phyloP scores from a whole-genome alignment of 306 rosid genomes.

The Gynostemma pentaphyllum region DNA sequence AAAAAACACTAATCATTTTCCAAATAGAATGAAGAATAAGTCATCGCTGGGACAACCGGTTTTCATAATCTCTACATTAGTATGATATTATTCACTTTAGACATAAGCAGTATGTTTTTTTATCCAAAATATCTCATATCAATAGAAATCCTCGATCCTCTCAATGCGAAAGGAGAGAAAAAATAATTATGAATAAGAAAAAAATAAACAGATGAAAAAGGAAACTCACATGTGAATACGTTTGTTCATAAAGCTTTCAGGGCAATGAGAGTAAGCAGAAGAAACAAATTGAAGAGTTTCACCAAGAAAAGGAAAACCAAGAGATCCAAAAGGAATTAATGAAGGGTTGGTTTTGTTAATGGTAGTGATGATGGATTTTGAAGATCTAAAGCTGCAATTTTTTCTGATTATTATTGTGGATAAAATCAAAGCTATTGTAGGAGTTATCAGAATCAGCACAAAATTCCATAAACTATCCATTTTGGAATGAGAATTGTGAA shows the following conservation, averaged over 20 bases:
- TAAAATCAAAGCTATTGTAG: conserved; percentile 8
- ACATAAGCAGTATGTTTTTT: no score
- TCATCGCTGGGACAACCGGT: no score
- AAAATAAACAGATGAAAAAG: no score
- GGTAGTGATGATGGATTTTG: neutral
- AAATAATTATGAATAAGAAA: no score
- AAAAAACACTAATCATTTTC: no score
- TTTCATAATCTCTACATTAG: no score
- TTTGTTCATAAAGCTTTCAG: conserved; percentile 75
- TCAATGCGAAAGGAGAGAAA: no score
- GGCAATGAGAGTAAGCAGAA: conserved; percentile 68
- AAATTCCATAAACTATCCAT: neutral
- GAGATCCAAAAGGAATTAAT: conserved; percentile 63
- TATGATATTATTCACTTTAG: no score
- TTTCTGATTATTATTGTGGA: neutral
- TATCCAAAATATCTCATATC: no score
- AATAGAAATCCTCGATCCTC: no score
- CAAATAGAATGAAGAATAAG: no score
- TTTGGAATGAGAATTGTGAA: no score
- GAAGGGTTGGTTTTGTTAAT: neutral
- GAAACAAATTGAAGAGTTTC: conserved; percentile 77
- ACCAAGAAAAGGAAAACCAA: conserved; percentile 70
- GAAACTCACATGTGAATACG: conserved; percentile 12
- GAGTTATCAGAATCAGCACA: neutral
- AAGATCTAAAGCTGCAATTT: neutral